Evolutionary conservation across 202 grass and related monocot genomes (phyloP).

Genomic region (Dendrocalamus latiflorus): DNA sequence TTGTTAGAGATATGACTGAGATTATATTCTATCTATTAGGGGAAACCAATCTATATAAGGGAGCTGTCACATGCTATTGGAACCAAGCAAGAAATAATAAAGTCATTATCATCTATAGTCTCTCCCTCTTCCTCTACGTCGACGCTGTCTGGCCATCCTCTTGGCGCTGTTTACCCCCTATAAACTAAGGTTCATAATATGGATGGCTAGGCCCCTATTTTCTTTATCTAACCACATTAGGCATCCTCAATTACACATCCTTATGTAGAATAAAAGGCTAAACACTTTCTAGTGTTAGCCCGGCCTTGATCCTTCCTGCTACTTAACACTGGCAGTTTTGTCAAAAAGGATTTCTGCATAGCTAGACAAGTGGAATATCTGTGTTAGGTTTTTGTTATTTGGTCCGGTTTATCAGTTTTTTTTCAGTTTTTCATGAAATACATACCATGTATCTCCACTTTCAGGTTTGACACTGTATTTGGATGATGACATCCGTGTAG

Average conservation of each 20-base stretch:
- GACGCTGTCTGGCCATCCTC: too few relatives aligned
- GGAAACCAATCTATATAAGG: too few relatives aligned
- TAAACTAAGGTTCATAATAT: too few relatives aligned
- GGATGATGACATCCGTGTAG: conserved; percentile 86
- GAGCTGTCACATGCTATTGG: too few relatives aligned
- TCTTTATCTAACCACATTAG: not conserved
- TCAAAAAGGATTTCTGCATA: not conserved
- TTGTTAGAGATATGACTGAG: too few relatives aligned
- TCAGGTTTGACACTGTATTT: conserved; percentile 98
- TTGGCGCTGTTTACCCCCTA: too few relatives aligned
- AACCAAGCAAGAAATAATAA: too few relatives aligned
- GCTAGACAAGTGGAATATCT: too few relatives aligned
- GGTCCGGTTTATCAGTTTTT: not conserved
- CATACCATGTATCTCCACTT: conserved; percentile 14
- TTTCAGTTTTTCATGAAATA: not conserved
- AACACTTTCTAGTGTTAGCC: not conserved
- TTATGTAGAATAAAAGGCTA: not conserved
- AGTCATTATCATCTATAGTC: too few relatives aligned
- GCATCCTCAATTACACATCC: not conserved
- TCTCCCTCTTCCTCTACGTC: too few relatives aligned
- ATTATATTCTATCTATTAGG: too few relatives aligned
- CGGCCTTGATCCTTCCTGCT: not conserved
- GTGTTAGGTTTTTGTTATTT: not conserved
- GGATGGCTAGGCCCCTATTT: not conserved
- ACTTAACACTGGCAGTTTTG: not conserved